Conservation (phyloP, 192 early-diverging fungal species). For the Coemansia sp. region DNA sequence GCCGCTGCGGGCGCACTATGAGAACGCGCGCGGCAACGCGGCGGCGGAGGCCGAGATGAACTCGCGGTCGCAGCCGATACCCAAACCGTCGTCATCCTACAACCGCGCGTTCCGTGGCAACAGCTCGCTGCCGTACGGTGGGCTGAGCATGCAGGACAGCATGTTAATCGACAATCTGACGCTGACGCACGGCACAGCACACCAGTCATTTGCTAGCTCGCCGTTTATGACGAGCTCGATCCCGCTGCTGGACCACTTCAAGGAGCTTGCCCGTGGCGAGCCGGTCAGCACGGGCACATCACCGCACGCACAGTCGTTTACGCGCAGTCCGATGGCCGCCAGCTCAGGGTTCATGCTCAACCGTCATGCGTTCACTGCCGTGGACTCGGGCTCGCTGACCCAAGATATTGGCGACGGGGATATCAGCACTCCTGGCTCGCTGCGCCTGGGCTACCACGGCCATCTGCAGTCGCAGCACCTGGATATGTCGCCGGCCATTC, state of each 20-base stretch:
- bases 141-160: constrained; percentile 46
- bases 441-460: constrained; percentile 10
- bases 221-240: constrained; percentile 45
- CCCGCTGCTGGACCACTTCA: constrained; percentile 47
- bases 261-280: constrained; percentile 17
- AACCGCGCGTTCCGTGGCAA: constrained; percentile 19
- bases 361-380: constrained; percentile 42
- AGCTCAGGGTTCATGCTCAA: constrained; percentile 25
- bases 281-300: constrained; percentile 22
- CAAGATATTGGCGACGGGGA: constrained; percentile 9
- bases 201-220: constrained; percentile 37
- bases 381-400: constrained; percentile 10
- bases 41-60: constrained; percentile 7
- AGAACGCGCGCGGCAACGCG: constrained; percentile 4
- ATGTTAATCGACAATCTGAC: constrained; percentile 44
- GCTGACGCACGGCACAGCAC: constrained; percentile 32
- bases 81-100: constrained; percentile 18
- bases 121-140: constrained; percentile 9
- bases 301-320: constrained; percentile 35
- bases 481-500: constrained; percentile 26
- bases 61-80: constrained; percentile 44
- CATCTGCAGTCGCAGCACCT: constrained; percentile 19
- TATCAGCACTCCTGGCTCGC: constrained; percentile 2
- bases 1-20: constrained; percentile 23
- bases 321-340: constrained; percentile 23